phyloP scores from a whole-genome alignment of 306 rosid species.

The Dalbergia oliveri region DNA sequence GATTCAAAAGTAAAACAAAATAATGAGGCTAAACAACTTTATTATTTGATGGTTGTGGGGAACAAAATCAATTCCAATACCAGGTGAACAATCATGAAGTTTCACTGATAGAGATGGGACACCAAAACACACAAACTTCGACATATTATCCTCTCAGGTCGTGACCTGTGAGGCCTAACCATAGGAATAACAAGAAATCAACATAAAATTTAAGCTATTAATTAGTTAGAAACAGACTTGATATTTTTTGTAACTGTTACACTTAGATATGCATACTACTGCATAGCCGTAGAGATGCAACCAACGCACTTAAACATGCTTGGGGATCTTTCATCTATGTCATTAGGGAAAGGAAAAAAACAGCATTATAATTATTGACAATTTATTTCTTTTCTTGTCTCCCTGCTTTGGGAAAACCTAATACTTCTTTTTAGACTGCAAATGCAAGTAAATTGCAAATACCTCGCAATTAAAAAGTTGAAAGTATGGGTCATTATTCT shows the following conservation, averaged over 20 bases:
- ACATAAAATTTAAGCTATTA: constrained; percentile 11
- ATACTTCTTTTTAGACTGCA: not conserved
- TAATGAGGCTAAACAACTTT: constrained; percentile 71
- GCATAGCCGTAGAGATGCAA: not conserved
- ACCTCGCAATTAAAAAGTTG: not conserved
- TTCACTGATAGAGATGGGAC: constrained; percentile 71
- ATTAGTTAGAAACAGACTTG: constrained; percentile 18
- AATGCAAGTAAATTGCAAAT: not conserved
- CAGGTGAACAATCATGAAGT: constrained; percentile 74
- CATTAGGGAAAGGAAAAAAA: not conserved
- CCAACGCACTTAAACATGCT: not conserved
- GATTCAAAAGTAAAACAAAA: constrained; percentile 78
- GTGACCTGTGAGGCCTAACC: constrained; percentile 9
- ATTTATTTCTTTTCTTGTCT: not conserved
- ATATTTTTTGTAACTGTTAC: not conserved
- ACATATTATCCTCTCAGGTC: constrained; percentile 28
- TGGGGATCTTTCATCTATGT: not conserved
- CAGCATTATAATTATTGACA: too few relatives aligned
- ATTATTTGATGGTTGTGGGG: constrained; percentile 85
- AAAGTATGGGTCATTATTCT: not conserved
- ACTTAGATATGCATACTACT: not conserved
- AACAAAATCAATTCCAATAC: constrained; percentile 80
- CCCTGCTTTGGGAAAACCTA: not conserved
- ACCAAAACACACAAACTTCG: constrained; percentile 56
- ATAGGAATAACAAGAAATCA: constrained; percentile 28